A percentile compares a stretch with the other conserved stretches of the same genome.
phyloP scores from a whole-genome alignment of 495 filamentous ascomycete genomes.

The Melanomma pulvis-pyrius region DNA sequence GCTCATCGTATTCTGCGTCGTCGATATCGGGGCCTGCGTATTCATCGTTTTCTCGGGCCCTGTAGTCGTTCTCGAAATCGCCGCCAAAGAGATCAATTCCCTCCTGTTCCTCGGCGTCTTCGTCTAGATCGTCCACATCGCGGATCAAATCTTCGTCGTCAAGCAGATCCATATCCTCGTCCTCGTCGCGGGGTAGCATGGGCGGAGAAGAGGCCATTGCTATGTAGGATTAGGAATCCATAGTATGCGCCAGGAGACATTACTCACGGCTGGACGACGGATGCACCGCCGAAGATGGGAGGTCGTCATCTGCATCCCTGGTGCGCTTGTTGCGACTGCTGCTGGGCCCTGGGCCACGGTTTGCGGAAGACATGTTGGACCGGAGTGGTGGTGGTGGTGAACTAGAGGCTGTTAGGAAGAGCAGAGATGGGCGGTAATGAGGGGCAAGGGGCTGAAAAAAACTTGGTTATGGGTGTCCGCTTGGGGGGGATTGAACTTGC shows the following conservation, averaged over 20 bases:
- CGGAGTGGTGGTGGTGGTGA: conserved; percentile 87
- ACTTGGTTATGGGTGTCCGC: background rate
- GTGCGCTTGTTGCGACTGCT: conserved; percentile 75
- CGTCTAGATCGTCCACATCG: conserved; percentile 92
- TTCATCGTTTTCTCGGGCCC: conserved; percentile 58
- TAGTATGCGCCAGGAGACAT: background rate
- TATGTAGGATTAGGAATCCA: conserved; percentile 27
- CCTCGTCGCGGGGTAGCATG: conserved; percentile 60
- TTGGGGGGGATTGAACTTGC: conserved; percentile 25
- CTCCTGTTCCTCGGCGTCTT: conserved; percentile 92
- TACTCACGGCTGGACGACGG: conserved; percentile 73
- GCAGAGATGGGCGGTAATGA: conserved; percentile 15
- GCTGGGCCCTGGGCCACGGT: conserved; percentile 65
- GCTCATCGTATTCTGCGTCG: conserved; percentile 77
- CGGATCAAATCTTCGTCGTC: conserved; percentile 72
- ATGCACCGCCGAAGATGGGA: conserved; percentile 64
- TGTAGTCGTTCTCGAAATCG: conserved; percentile 85
- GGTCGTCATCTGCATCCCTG: conserved; percentile 76
- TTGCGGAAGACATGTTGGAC: conserved; percentile 81
- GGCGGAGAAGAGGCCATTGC: conserved; percentile 58
- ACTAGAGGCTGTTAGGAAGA: conserved; percentile 47
- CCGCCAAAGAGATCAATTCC: conserved; percentile 93
- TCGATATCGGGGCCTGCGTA: conserved; percentile 78
- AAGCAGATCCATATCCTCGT: conserved; percentile 76
- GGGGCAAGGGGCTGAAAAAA: conserved; percentile 2